phyloP scores from a whole-genome alignment of 2,329 filamentous ascomycete species.

The Botryotinia convoluta region DNA sequence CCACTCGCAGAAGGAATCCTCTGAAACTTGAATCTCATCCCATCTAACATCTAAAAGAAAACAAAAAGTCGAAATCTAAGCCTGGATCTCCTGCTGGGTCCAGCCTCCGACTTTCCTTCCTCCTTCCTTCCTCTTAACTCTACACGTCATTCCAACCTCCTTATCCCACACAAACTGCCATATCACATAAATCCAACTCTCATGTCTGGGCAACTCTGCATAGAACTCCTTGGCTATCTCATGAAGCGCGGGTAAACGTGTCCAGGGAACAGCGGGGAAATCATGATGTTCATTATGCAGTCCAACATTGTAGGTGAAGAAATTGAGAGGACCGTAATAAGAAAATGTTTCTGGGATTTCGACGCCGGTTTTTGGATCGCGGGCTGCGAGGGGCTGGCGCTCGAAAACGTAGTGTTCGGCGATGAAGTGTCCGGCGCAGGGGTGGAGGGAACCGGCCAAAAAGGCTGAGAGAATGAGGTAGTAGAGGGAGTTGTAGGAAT shows the following conservation, averaged over 20 bases:
- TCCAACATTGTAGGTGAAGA: constrained; percentile 94
- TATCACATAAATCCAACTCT: constrained; percentile 88
- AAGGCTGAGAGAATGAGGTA: constrained; percentile 91
- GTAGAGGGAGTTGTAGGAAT: constrained; percentile 61
- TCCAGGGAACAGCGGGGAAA: constrained; percentile 97
- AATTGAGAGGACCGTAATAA: constrained; percentile 91
- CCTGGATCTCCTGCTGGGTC: constrained; percentile 69
- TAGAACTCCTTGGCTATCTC: constrained; percentile 89
- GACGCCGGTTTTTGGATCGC: constrained; percentile 52
- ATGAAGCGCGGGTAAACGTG: constrained; percentile 72
- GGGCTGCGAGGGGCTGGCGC: constrained; percentile 51
- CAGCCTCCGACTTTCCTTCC: constrained; percentile 62
- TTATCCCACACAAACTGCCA: constrained; percentile 95
- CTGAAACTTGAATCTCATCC: neutral
- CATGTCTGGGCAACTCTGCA: constrained; percentile 77
- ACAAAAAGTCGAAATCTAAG: constrained; percentile 32
- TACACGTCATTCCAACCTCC: constrained; percentile 83
- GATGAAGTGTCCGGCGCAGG: constrained; percentile 96
- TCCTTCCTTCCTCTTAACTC: constrained; percentile 88
- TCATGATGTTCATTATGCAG: constrained; percentile 99
- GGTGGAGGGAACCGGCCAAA: constrained; percentile 89
- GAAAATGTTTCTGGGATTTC: constrained; percentile 90
- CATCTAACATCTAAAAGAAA: neutral
- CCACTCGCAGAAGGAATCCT: neutral
- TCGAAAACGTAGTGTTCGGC: constrained; percentile 91